Percentiles rank a stretch among this genome's conserved stretches.
Conservation (phyloP, 345 rosid genomes). For the Geranium rotundifolium region DNA sequence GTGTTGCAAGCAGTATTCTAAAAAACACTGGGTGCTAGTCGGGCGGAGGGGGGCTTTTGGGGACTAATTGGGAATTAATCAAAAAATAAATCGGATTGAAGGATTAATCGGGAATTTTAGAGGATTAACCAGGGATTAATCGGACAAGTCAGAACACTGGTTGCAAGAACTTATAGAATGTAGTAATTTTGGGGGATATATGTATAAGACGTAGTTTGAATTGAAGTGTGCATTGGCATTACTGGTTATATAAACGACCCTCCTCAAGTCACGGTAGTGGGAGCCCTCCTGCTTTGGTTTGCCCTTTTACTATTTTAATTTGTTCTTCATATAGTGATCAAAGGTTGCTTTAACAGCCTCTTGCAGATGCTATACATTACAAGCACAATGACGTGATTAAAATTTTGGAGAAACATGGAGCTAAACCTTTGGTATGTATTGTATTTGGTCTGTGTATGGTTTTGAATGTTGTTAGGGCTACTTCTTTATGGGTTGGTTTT, state of each 20-base stretch:
- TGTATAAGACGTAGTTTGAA: too few relatives aligned
- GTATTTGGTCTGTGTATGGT: background rate
- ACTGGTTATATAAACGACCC: too few relatives aligned
- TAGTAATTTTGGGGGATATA: background rate
- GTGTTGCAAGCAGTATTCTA: background rate
- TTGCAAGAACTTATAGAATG: background rate
- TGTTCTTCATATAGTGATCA: background rate
- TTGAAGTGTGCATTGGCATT: background rate
- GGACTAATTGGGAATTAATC: too few relatives aligned
- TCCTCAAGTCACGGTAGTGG: too few relatives aligned
- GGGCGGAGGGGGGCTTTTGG: too few relatives aligned
- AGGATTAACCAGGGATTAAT: too few relatives aligned
- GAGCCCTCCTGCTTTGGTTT: background rate
- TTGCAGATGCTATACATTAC: slow-evolving; percentile 71
- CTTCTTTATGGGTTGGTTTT: background rate
- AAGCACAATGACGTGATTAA: slow-evolving; percentile 59
- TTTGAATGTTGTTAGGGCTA: background rate
- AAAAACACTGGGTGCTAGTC: too few relatives aligned
- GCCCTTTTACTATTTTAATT: background rate
- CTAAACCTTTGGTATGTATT: slow-evolving; percentile 48
- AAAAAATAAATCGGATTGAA: too few relatives aligned
- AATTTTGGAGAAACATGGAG: slow-evolving; percentile 68
- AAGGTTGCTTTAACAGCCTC: slow-evolving; percentile 42
- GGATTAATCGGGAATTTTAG: too few relatives aligned
- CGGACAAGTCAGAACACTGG: too few relatives aligned